Evolutionary conservation across 1,284 basidiomycete species (phyloP).

Genomic region (Puccinia coronata): DNA sequence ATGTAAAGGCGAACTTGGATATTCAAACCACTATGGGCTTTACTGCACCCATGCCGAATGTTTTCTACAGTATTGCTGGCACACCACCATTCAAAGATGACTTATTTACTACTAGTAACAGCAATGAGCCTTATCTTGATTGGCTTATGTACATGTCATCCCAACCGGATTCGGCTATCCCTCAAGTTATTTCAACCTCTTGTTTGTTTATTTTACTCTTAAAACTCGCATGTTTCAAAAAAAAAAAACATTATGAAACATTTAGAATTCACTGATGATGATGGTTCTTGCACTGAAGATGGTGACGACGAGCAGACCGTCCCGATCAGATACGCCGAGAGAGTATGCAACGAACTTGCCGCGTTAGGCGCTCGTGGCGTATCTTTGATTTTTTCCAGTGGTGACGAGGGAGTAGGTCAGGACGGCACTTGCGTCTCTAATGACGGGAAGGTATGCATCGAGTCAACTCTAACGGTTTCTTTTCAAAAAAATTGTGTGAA

Average conservation of each 20-base stretch:
- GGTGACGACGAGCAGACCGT: constrained; percentile 54
- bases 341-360: constrained; percentile 59
- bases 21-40: constrained; percentile 35
- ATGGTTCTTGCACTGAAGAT: background rate
- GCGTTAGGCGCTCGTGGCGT: constrained; percentile 60
- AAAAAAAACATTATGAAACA: too few species aligned
- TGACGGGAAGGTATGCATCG: constrained; percentile 16
- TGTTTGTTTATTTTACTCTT: background rate
- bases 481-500: too few species aligned
- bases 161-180: background rate
- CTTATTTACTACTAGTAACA: constrained; percentile 16
- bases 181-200: constrained; percentile 29
- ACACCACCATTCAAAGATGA: constrained; percentile 10
- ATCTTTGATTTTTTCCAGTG: constrained; percentile 60
- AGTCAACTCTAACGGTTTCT: too few species aligned
- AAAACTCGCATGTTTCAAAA: too few species aligned
- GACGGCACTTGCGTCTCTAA: constrained; percentile 30
- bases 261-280: too few species aligned
- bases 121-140: constrained; percentile 42
- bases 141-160: constrained; percentile 20
- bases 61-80: constrained; percentile 24
- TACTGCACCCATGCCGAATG: constrained; percentile 20
- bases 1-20: constrained; percentile 17
- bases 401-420: constrained; percentile 53
- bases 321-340: constrained; percentile 47